Base-by-base conservation (phyloP, 345 rosid genomes). In the Lumnitzera littorea region DNA sequence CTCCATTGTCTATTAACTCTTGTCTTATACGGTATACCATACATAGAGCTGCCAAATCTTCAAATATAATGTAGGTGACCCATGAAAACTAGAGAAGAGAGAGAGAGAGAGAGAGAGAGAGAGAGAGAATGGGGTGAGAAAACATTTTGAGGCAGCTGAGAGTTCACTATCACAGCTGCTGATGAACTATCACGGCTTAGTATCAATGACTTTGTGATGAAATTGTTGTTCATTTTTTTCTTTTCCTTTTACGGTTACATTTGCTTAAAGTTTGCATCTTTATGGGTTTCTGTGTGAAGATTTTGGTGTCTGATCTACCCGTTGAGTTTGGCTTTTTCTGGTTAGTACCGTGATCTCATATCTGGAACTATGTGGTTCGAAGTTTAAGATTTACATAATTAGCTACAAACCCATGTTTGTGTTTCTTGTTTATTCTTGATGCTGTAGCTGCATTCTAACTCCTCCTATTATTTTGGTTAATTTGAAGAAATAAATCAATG, bases 71-170 rank as follows among this genome's bases (percentile, higher is more conserved):
- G 78, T 70, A 36, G 29, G 56, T 13, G 54, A 53, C 61, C 62
- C 51, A 41, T 51, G 54, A 50, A 29, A 53, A n/a, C 12, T 12
- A 53, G 15, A 53, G 13, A 53, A 4, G 48, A 11, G 13, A 27
- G 15, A 15, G 36, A 61, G 25, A 56, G 68, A 73, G 64, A 72
- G 80, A 67, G 55, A 74, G 69, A 74, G 70, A 64, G 57, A 59
- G 76, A 63, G 58, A 58, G 58, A 20, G 51, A 61, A 16, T 50
- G 7, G 59, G 11, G 56, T 20, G 46, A 43, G 57, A 51, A 62
- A 66, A 75, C 70, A 67, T 64, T 81, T 69, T 14, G 56, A 11
- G 51, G 84, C 82, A 55, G 87, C 79, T 83, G 80, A 72, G 69
- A 63, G 62, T 62, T 66, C 17, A 48, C 59, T 51, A 47, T 77